Conservation (phyloP, 495 filamentous ascomycete genomes). For the Lophium mytilinum region DNA sequence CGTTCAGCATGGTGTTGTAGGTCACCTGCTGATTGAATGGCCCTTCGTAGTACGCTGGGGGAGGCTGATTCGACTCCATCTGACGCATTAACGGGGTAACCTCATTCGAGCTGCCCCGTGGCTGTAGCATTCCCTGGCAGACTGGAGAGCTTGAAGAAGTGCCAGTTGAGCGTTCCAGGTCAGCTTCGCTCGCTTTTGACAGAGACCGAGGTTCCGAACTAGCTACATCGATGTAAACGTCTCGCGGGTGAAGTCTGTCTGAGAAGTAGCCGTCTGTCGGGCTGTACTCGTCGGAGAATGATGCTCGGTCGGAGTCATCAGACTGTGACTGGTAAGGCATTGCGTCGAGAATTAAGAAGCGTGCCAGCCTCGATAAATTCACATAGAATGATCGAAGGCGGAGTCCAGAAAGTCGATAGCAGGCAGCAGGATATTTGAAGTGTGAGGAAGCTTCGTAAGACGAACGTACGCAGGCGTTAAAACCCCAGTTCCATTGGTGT, state of each 20-base stretch:
- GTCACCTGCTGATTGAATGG: background rate
- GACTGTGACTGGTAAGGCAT: background rate
- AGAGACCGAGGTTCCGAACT: background rate
- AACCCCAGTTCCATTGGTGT: too few species aligned
- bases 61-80: background rate
- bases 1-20: background rate
- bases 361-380: too few species aligned
- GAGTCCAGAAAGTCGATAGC: too few species aligned
- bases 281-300: conserved; percentile 2
- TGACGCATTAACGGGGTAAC: background rate
- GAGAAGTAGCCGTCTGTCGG: conserved; percentile 2
- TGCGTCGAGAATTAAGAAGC: background rate
- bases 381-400: too few species aligned
- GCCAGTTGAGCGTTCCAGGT: background rate
- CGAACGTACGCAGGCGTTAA: too few species aligned
- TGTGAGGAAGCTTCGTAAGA: too few species aligned
- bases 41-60: background rate
- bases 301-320: background rate
- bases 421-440: too few species aligned
- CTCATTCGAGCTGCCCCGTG: background rate
- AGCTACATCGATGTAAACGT: background rate
- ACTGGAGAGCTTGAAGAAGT: background rate
- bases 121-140: background rate
- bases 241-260: background rate
- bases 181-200: background rate